Conservation (phyloP, 2,329 filamentous ascomycete species). For the Calonectria fujianensis region DNA sequence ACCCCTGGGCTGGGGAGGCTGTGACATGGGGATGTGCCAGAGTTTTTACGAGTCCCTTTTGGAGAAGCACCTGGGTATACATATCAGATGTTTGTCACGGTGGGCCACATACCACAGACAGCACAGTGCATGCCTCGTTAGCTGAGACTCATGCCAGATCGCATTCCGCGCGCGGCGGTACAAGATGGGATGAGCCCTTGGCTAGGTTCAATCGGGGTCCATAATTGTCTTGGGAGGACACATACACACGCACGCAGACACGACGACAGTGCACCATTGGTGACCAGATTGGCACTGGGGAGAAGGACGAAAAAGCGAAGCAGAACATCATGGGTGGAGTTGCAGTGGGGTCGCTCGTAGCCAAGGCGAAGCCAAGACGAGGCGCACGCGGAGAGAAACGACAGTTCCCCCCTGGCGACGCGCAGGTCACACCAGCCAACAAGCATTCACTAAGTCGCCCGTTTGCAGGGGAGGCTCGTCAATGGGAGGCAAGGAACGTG, state of each 20-base stretch:
- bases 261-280: conserved; percentile 15
- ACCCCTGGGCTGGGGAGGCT: conserved; percentile 18
- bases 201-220: conserved; percentile 8
- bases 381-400: conserved; percentile 16
- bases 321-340: conserved; percentile 20
- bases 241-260: not conserved
- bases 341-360: conserved; percentile 7
- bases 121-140: conserved; percentile 23
- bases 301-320: conserved; percentile 7
- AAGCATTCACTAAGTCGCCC: conserved; percentile 18
- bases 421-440: conserved; percentile 5
- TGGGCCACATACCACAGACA: conserved; percentile 16
- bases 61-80: conserved; percentile 24
- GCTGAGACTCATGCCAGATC: conserved; percentile 29
- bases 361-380: conserved; percentile 27
- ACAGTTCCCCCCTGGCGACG: conserved; percentile 9
- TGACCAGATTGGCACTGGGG: not conserved
- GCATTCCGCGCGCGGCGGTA: conserved; percentile 19
- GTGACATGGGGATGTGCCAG: conserved; percentile 22
- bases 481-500: conserved; percentile 23
- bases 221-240: conserved; percentile 5
- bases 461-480: conserved; percentile 20
- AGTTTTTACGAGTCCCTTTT: conserved; percentile 23
- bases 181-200: conserved; percentile 7
- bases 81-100: conserved; percentile 16